Evolutionary conservation across 495 filamentous ascomycete species (phyloP).

Genomic region (Lasiosphaeria miniovina): DNA sequence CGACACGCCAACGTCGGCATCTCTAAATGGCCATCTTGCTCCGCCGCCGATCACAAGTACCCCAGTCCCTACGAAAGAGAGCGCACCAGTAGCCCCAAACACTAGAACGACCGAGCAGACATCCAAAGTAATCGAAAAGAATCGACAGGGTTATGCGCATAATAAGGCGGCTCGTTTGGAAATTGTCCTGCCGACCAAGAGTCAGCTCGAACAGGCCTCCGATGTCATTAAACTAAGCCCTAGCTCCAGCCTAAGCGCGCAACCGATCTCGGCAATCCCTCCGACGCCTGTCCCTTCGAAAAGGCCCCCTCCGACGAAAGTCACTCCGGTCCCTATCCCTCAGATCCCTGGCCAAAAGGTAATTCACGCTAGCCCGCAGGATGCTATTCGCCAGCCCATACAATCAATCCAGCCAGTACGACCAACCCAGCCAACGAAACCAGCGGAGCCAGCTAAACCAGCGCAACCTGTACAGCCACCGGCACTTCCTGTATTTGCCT

Average conservation of each 20-base stretch:
- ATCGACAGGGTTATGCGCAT: conserved; percentile 24
- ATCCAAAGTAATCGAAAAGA: conserved; percentile 17
- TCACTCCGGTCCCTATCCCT: conserved; percentile 1
- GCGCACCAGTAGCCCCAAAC: conserved; percentile 17
- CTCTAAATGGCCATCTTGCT: conserved; percentile 17
- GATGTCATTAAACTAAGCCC: conserved; percentile 2
- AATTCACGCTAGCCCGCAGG: too few species aligned
- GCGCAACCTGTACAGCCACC: conserved; percentile 4
- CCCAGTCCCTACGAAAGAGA: conserved; percentile 17
- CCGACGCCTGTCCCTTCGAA: not conserved
- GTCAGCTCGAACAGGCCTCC: conserved; percentile 24
- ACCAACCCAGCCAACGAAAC: not conserved
- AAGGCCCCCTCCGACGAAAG: not conserved
- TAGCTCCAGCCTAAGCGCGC: not conserved
- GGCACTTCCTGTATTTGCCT: not conserved
- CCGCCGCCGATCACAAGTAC: conserved; percentile 3
- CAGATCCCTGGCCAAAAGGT: not conserved
- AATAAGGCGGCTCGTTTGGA: conserved; percentile 31
- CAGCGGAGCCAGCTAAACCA: not conserved
- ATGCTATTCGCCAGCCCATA: too few species aligned
- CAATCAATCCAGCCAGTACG: not conserved
- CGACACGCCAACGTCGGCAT: conserved; percentile 21
- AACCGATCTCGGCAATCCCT: not conserved
- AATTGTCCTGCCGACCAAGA: conserved; percentile 34
- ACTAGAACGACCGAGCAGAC: conserved; percentile 21